Base-by-base conservation (phyloP, 2,329 filamentous ascomycete species). In the Lasiodiplodia hormozganensis region DNA sequence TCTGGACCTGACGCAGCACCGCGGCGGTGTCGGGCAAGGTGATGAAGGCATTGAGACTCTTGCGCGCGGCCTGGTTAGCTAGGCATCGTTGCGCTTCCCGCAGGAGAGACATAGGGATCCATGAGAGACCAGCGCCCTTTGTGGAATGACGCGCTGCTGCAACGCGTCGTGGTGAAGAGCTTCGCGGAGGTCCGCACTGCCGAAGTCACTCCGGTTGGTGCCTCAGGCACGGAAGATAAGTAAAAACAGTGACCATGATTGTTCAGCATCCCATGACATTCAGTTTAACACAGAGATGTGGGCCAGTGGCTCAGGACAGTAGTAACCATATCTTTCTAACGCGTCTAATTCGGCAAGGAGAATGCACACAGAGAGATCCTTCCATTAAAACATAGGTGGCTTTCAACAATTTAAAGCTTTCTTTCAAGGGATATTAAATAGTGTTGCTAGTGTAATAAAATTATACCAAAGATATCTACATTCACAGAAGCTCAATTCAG, bases 21-120 rank as follows among this genome's bases (percentile, higher is more conserved):
- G 70, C 60, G 10, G 72, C 70, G 25, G 70, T 66, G 12, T 74
- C 70, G 62, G 72, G 65, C 70, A 73, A 70, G 23, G 71, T 74
- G 60, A 79, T 75, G 71, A 81, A 81, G 65, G 78, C 79, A 75
- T 81, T 82, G 72, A 81, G 75, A 57, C 73, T 66, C 31, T 74
- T 70, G 60, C 75, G 74, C 47, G 74, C 74, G 28, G 72, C 69
- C 60, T 80, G 76, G 62, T 78, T 79, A 68, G 74, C 70, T 66
- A 81, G 68, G 70, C 76, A 78, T 69, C 73, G 67, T 72, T 78
- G 74, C 67, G 78, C 78, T 67, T 73, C 72, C 64, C 73, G 76
- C 71, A 79, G 73, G 71, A 77, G 74, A 73, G 80, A 81, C 80
- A 81, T 81, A 23, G 52, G 36, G 58, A 68, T 53, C 66, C 66